Percentiles rank a stretch among this genome's conserved stretches.
phyloP scores from a whole-genome alignment of 2,329 filamentous ascomycete genomes.

The Penicillium sp. region DNA sequence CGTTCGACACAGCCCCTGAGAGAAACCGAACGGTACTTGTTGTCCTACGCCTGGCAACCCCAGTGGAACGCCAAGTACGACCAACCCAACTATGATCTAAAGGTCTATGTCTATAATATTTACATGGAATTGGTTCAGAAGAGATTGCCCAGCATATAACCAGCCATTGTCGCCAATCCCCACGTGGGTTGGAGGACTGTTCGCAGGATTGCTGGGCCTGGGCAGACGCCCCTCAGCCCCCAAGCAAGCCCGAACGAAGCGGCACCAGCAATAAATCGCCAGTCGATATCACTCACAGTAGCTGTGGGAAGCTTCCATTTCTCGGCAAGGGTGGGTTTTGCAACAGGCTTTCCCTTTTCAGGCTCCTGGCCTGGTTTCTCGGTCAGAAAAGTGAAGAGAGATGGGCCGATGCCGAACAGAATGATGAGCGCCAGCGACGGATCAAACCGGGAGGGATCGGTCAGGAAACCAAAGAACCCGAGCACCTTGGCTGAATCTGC shows the following conservation, averaged over 20 bases:
- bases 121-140: constrained; percentile 16
- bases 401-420: constrained; percentile 49
- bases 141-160: constrained; percentile 45
- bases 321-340: constrained; percentile 42
- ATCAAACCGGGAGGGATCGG: constrained; percentile 47
- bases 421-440: constrained; percentile 51
- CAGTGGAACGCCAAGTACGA: neutral
- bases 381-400: constrained; percentile 37
- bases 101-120: neutral
- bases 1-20: neutral
- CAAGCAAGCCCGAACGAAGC: constrained; percentile 50
- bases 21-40: neutral
- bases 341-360: constrained; percentile 22
- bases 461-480: constrained; percentile 48
- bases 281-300: constrained; percentile 48
- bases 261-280: constrained; percentile 48
- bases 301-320: constrained; percentile 45
- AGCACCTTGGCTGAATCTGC: constrained; percentile 49
- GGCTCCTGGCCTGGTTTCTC: constrained; percentile 28
- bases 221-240: constrained; percentile 52
- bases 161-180: constrained; percentile 47
- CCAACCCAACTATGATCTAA: neutral
- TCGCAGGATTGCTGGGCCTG: constrained; percentile 50
- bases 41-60: neutral
- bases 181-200: constrained; percentile 47